Percentiles rank a stretch among this genome's conserved stretches.
Conservation (phyloP, 2,329 filamentous ascomycete species). For the Neodidymelliopsis sp. region DNA sequence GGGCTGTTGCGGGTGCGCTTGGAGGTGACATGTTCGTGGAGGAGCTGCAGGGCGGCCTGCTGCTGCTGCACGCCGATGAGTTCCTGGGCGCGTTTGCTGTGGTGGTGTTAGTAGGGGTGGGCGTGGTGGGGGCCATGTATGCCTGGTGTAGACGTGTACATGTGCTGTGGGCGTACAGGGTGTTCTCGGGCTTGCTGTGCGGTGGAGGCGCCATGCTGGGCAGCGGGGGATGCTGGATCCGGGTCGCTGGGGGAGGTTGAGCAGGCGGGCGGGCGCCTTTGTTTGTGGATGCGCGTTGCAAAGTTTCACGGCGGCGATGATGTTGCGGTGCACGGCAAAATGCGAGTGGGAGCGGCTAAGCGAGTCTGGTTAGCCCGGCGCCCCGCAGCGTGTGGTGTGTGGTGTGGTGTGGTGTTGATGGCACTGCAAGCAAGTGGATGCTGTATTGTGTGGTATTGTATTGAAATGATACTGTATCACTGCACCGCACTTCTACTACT, state of each 20-base stretch:
- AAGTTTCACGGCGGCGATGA: slow-evolving; percentile 29
- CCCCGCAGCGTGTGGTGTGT: slow-evolving; percentile 16
- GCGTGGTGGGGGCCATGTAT: slow-evolving; percentile 11
- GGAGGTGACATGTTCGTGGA: slow-evolving; percentile 99
- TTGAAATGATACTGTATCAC: too few relatives aligned
- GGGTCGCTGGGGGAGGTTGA: slow-evolving; percentile 31
- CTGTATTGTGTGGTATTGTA: too few relatives aligned
- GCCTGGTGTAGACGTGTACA: slow-evolving; percentile 1
- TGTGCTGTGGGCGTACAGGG: slow-evolving; percentile 65
- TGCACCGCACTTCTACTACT: too few relatives aligned
- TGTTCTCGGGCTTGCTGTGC: slow-evolving; percentile 98
- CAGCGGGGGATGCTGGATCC: slow-evolving; percentile 35
- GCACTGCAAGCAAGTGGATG: too few relatives aligned
- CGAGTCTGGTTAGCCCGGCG: slow-evolving; percentile 4
- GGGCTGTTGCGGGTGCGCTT: slow-evolving; percentile 98
- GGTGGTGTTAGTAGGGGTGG: slow-evolving; percentile 23
- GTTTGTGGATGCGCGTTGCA: slow-evolving; percentile 23
- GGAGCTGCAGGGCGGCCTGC: slow-evolving; percentile 87
- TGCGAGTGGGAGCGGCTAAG: slow-evolving; percentile 13
- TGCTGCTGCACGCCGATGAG: slow-evolving; percentile 97
- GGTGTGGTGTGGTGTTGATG: too few relatives aligned
- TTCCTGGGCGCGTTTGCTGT: slow-evolving; percentile 82
- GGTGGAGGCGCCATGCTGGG: slow-evolving; percentile 87
- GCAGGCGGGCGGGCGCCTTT: slow-evolving; percentile 16
- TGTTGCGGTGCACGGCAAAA: slow-evolving; percentile 23